These are phyloP conservation scores for Amaranthus hypochondriacus DNA, from an alignment of 148 eudicot genomes.

Conservation along the genomic window DNA sequence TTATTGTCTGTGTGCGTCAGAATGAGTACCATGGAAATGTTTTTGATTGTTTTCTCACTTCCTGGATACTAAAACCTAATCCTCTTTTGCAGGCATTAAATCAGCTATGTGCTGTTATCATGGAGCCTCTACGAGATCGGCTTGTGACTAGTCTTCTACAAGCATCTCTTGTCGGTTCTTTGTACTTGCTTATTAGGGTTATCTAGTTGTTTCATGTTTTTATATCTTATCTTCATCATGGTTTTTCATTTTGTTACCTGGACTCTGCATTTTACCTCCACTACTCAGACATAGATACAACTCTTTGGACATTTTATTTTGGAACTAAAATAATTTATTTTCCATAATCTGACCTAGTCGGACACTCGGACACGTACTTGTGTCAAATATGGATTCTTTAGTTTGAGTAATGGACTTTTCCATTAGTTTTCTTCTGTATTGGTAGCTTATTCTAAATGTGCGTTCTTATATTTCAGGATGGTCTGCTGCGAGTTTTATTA, in stretches of 20 bases:
- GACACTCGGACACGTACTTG: too few relatives aligned
- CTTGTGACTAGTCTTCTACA: slow-evolving; percentile 96
- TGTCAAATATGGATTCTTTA: too few relatives aligned
- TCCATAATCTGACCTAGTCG: too few relatives aligned
- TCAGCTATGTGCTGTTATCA: slow-evolving; percentile 73
- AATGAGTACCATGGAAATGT: neutral
- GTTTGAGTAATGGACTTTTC: too few relatives aligned
- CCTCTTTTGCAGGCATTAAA: slow-evolving; percentile 61
- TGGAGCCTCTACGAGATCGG: slow-evolving; percentile 91
- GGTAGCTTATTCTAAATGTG: slow-evolving; percentile 1
- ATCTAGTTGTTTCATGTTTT: neutral
- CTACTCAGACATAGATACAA: too few relatives aligned
- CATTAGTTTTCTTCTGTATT: neutral
- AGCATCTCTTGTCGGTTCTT: slow-evolving; percentile 72
- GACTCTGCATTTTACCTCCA: too few relatives aligned
- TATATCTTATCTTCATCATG: neutral
- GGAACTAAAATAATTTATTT: too few relatives aligned
- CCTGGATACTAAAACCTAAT: neutral
- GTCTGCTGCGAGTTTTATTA: slow-evolving; percentile 75
- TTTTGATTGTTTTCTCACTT: neutral
- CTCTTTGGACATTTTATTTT: too few relatives aligned
- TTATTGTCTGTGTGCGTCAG: neutral
- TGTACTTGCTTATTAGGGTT: neutral
- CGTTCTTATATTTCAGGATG: slow-evolving; percentile 55
- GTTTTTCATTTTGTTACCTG: too few relatives aligned